Percentiles rank a stretch among this genome's conserved stretches.
Conservation (phyloP, 2,329 filamentous ascomycete species). For the Ophiostoma piceae region DNA sequence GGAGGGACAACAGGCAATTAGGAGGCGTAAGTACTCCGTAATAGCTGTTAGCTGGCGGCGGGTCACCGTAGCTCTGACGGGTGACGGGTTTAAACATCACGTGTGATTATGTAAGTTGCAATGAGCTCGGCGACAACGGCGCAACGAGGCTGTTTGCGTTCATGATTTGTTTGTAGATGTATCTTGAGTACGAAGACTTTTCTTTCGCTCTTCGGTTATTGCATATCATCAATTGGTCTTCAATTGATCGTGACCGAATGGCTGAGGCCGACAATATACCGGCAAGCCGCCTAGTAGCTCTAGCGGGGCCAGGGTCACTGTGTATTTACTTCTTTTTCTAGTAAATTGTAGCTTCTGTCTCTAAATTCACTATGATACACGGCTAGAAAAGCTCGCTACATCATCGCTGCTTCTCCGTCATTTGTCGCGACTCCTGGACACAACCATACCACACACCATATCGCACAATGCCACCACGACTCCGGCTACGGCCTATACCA, state of each 20-base stretch:
- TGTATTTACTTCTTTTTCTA: background rate
- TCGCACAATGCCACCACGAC: conserved; percentile 32
- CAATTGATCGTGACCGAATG: no score
- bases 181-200: no score
- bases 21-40: no score
- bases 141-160: background rate
- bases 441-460: conserved; percentile 10
- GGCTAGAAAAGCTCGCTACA: background rate
- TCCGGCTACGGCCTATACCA: conserved; percentile 27
- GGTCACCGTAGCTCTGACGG: background rate
- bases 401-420: background rate
- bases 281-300: conserved; percentile 11
- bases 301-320: background rate
- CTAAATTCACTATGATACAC: background rate
- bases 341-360: no score
- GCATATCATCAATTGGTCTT: background rate
- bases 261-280: background rate
- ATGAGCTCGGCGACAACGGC: background rate
- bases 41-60: conserved; percentile 1
- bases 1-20: background rate
- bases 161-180: background rate
- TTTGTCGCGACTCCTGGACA: background rate
- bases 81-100: background rate
- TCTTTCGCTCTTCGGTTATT: background rate
- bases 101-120: conserved; percentile 9